phyloP scores from a whole-genome alignment of 768 basidiomycete species.

The Pulveroboletus sp. region DNA sequence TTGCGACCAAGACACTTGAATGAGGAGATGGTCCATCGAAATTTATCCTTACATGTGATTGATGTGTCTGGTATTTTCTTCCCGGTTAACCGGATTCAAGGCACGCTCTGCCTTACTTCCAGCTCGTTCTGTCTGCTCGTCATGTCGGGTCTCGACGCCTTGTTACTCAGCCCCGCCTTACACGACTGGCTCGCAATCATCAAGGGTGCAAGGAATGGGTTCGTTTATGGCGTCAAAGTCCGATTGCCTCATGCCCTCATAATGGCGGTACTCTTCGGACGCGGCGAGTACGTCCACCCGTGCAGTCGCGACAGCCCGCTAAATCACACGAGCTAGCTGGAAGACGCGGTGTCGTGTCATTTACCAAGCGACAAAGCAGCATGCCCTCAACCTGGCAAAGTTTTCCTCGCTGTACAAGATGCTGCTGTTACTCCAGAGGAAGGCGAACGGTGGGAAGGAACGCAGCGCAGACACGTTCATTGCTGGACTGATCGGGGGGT shows the following conservation, averaged over 20 bases:
- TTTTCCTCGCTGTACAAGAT: slow-evolving; percentile 94
- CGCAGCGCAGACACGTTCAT: slow-evolving; percentile 82
- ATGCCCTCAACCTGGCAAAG: slow-evolving; percentile 87
- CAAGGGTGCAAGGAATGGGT: slow-evolving; percentile 90
- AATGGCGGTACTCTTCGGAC: slow-evolving; percentile 92
- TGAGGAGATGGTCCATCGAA: not conserved
- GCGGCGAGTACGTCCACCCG: slow-evolving; percentile 67
- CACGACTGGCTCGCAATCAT: slow-evolving; percentile 91
- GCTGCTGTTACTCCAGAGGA: slow-evolving; percentile 76
- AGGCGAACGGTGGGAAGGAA: slow-evolving; percentile 75
- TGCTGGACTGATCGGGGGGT: slow-evolving; percentile 90
- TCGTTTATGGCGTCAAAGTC: slow-evolving; percentile 88
- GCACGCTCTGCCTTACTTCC: not conserved
- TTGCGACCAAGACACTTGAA: not conserved
- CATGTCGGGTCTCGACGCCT: slow-evolving; percentile 25
- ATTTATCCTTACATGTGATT: slow-evolving; percentile 26
- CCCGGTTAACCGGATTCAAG: not conserved
- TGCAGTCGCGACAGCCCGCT: slow-evolving; percentile 3
- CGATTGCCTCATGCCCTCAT: slow-evolving; percentile 94
- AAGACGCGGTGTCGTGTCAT: slow-evolving; percentile 60
- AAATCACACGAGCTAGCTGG: slow-evolving; percentile 49
- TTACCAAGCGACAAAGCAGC: slow-evolving; percentile 81
- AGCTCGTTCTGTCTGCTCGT: not conserved
- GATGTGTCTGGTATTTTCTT: not conserved
- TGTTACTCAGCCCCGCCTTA: slow-evolving; percentile 58